Percentiles rank a stretch among this genome's conserved stretches.
phyloP scores from a whole-genome alignment of 495 filamentous ascomycete genomes.

The Penicillium nucicola region DNA sequence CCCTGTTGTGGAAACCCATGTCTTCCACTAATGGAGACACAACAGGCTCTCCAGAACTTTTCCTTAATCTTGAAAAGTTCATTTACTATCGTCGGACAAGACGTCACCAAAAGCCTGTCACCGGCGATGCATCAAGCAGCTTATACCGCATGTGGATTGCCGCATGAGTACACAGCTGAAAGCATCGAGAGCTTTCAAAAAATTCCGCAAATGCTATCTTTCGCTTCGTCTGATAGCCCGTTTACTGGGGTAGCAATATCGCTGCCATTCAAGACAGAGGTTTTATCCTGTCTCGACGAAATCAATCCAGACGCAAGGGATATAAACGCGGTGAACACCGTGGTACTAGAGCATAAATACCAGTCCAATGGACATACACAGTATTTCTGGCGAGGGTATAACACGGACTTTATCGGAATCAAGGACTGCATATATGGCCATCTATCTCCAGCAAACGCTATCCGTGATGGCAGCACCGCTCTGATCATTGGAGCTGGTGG shows the following conservation, averaged over 20 bases:
- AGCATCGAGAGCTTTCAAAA: conserved; percentile 53
- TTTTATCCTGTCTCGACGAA: conserved; percentile 57
- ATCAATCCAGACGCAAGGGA: conserved; percentile 56
- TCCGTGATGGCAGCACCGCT: conserved; percentile 47
- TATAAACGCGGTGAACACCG: conserved; percentile 66
- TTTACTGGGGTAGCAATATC: conserved; percentile 65
- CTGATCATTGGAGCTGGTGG: conserved; percentile 61
- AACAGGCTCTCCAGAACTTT: conserved; percentile 40
- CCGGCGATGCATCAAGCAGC: conserved; percentile 60
- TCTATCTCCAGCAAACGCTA: conserved; percentile 35
- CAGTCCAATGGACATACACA: conserved; percentile 24
- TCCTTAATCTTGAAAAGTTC: conserved; percentile 38
- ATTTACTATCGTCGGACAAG: conserved; percentile 27
- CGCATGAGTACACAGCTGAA: conserved; percentile 56
- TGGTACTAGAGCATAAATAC: conserved; percentile 46
- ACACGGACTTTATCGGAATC: conserved; percentile 67
- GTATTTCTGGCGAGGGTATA: conserved; percentile 50
- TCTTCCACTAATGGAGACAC: conserved; percentile 16
- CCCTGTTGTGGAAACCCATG: not conserved
- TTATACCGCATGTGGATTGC: conserved; percentile 62
- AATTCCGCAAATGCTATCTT: conserved; percentile 34
- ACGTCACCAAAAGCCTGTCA: conserved; percentile 21
- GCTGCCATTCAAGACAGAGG: conserved; percentile 60
- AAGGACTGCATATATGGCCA: conserved; percentile 60
- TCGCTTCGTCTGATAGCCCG: conserved; percentile 28